Evolutionary conservation across 2,329 filamentous ascomycete species (phyloP).

Genomic region (Xylaria sp.): DNA sequence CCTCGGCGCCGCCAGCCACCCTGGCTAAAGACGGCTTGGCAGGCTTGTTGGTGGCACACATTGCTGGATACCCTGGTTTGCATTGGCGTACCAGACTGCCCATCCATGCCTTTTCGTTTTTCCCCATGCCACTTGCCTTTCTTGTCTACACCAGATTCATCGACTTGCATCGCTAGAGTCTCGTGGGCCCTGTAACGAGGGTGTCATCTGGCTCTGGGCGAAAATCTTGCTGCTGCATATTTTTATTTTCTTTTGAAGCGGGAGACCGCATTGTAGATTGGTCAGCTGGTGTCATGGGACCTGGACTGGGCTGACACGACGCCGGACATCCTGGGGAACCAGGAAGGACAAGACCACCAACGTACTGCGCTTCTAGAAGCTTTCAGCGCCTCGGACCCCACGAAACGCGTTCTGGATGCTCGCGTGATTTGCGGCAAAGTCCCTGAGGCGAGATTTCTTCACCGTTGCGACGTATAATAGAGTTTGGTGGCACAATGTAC

Average conservation of each 20-base stretch:
- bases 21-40: constrained; percentile 27
- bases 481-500: background rate
- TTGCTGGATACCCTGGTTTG: constrained; percentile 20
- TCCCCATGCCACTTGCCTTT: constrained; percentile 41
- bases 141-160: constrained; percentile 42
- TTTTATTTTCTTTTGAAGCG: constrained; percentile 29
- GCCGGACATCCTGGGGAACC: constrained; percentile 1
- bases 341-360: constrained; percentile 5
- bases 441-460: constrained; percentile 12
- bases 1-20: constrained; percentile 21
- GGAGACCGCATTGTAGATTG: constrained; percentile 34
- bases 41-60: constrained; percentile 25
- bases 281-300: constrained; percentile 36
- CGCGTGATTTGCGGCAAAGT: constrained; percentile 13
- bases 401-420: constrained; percentile 21
- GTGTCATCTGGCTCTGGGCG: constrained; percentile 12
- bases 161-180: constrained; percentile 44
- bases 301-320: constrained; percentile 27
- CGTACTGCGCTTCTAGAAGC: constrained; percentile 36
- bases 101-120: constrained; percentile 33
- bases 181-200: constrained; percentile 35
- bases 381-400: constrained; percentile 26
- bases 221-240: constrained; percentile 19
- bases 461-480: background rate
- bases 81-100: constrained; percentile 37